Evolutionary conservation across 768 basidiomycete species (phyloP), one percentile per base, ranked within the genome.

Genomic region (Mycena filopes): DNA sequence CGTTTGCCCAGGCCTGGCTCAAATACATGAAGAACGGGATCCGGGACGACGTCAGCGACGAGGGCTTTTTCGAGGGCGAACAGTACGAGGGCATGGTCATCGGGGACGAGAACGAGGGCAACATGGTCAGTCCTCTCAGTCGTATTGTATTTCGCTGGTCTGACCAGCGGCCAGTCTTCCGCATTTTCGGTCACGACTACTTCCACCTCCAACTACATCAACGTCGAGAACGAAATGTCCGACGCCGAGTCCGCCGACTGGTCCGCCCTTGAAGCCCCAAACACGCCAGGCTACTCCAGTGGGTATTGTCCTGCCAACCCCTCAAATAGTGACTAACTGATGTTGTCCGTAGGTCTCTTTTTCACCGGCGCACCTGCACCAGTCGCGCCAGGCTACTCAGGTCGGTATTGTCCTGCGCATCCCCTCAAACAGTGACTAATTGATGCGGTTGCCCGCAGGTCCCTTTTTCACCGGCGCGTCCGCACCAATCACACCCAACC

Each of bases 351-450:
- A 67, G 67, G 55, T 28, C 67, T 61, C 23, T 43, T 63, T 6
- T 69, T 65, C 46, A 43, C 67, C n/a, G n/a, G n/a, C n/a, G n/a
- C n/a, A n/a, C n/a, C n/a, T n/a, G 63, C 68, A 6, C 68, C 68
- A 7, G 63, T 65, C 26, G 65, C 68, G 2, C 68, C 68, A 0
- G 45, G 68, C 29, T 66, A 61, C 55, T 58, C 63, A 11, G 48
- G 63, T 65, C 47, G 20, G 49, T 55, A 11, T 25, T 20, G 20
- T 11, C 38, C 9, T n/a, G 31, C 28, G n/a, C 21, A 20, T 49
- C 8, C 38, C 28, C 38, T 18, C 16, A 12, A 41, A 9, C 26
- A 26, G 6, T 50, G 36, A 9, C 36, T 36, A 36, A 18, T 21
- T 41, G 9, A 43, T 12, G 0, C n/a, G n/a, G n/a, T 41, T 13